Conservation (phyloP, 2,329 filamentous ascomycete genomes). For the Cladophialophora carrionii region DNA sequence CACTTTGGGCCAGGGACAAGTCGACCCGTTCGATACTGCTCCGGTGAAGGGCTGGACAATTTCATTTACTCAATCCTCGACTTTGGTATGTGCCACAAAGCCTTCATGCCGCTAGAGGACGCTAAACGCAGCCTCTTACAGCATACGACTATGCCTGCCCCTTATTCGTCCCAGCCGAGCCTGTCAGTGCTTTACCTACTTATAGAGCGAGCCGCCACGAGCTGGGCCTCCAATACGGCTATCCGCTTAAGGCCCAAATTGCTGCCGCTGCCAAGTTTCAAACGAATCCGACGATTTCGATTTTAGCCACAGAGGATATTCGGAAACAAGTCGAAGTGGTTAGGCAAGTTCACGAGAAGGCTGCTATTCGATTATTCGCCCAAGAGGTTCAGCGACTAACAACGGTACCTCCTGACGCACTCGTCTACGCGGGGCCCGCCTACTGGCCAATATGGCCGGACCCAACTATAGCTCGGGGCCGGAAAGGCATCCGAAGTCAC, state of each 20-base stretch:
- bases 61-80: conserved; percentile 7
- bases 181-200: conserved; percentile 1
- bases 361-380: background rate
- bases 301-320: background rate
- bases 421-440: conserved; percentile 5
- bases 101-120: background rate
- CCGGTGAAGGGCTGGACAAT: conserved; percentile 8
- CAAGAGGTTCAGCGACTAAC: conserved; percentile 1
- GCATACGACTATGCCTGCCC: conserved; percentile 12
- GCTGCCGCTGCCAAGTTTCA: conserved; percentile 7
- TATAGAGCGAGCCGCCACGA: background rate
- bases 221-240: conserved; percentile 9
- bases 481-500: background rate
- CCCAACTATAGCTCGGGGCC: background rate
- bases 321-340: background rate
- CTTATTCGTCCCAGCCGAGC: conserved; percentile 2
- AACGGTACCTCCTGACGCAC: background rate
- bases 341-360: conserved; percentile 1
- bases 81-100: conserved; percentile 2
- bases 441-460: conserved; percentile 6
- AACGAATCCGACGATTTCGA: conserved; percentile 5
- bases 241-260: conserved; percentile 4
- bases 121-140: background rate
- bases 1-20: conserved; percentile 3
- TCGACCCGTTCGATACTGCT: conserved; percentile 10